A percentile compares a stretch with the other conserved stretches of the same genome.
Evolutionary conservation across 2,329 filamentous ascomycete species (phyloP).

Genomic region (Westerdykella sp.): DNA sequence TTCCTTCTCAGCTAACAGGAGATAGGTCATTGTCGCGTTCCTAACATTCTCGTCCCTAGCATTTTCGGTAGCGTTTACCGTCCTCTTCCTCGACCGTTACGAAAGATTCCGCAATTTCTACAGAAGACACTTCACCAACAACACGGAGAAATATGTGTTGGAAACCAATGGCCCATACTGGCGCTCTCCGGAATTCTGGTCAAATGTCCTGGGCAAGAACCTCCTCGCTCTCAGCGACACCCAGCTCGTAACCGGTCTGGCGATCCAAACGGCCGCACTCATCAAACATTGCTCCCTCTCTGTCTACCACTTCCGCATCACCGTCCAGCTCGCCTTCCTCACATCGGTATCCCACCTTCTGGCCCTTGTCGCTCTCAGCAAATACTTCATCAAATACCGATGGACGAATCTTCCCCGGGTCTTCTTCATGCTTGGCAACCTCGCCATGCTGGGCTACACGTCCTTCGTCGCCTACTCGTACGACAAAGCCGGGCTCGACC

Average conservation of each 20-base stretch:
- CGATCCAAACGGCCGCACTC: conserved; percentile 28
- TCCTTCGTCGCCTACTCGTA: no score
- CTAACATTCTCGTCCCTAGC: no score
- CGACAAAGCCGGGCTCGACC: no score
- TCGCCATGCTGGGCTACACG: no score
- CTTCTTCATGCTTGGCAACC: no score
- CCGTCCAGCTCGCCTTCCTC: conserved; percentile 25
- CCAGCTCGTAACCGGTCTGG: conserved; percentile 26
- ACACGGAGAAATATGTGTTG: conserved; percentile 9
- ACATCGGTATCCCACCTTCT: conserved; percentile 28
- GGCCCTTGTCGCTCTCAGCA: conserved; percentile 17
- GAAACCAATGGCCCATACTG: conserved; percentile 17
- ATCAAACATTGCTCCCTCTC: conserved; percentile 26
- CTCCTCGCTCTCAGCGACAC: conserved; percentile 27
- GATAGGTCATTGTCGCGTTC: no score
- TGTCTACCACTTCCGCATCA: conserved; percentile 28
- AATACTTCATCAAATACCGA: no score
- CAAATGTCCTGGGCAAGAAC: conserved; percentile 27
- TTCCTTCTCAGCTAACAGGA: no score
- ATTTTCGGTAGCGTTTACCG: no score
- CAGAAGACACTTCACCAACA: conserved; percentile 10
- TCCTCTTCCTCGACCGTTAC: no score
- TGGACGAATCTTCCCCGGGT: no score
- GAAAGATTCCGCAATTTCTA: no score
- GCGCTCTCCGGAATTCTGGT: conserved; percentile 25